A percentile compares a stretch with the other conserved stretches of the same genome.
Evolutionary conservation across 169 alveolate species (phyloP).

Genomic region (Plasmodium gonderi): DNA sequence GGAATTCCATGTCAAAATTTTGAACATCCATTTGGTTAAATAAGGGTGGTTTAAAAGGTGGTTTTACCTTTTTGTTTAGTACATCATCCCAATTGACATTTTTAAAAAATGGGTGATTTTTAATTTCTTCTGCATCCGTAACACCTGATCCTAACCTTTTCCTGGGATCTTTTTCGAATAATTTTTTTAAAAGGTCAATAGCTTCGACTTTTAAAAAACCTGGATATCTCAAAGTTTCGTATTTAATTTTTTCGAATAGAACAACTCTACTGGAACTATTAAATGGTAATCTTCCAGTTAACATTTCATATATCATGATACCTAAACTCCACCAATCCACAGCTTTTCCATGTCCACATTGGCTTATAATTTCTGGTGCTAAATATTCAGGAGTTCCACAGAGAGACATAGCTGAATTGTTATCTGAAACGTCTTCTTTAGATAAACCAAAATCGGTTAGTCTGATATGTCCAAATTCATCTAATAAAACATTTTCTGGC

Average conservation of each 20-base stretch:
- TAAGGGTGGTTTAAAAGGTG: constrained; percentile 86
- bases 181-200: constrained; percentile 83
- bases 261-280: constrained; percentile 76
- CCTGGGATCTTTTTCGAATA: constrained; percentile 88
- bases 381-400: constrained; percentile 91
- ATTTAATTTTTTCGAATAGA: constrained; percentile 83
- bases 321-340: constrained; percentile 93
- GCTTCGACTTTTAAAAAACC: constrained; percentile 74
- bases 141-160: constrained; percentile 86
- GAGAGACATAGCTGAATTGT: constrained; percentile 80
- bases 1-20: constrained; percentile 75
- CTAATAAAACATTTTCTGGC: constrained; percentile 89
- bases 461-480: constrained; percentile 83
- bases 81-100: constrained; percentile 86
- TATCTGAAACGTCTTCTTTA: constrained; percentile 79
- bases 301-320: constrained; percentile 86
- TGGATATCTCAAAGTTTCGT: constrained; percentile 78
- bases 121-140: constrained; percentile 83
- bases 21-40: constrained; percentile 78
- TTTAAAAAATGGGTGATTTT: constrained; percentile 87
- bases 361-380: constrained; percentile 89
- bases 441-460: constrained; percentile 89
- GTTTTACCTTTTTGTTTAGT: constrained; percentile 73
- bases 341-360: constrained; percentile 86
- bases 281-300: constrained; percentile 91